These are phyloP conservation scores for Trichothecium sympodiale DNA, from an alignment of 2,329 filamentous ascomycete genomes.

Conservation along the genomic window DNA sequence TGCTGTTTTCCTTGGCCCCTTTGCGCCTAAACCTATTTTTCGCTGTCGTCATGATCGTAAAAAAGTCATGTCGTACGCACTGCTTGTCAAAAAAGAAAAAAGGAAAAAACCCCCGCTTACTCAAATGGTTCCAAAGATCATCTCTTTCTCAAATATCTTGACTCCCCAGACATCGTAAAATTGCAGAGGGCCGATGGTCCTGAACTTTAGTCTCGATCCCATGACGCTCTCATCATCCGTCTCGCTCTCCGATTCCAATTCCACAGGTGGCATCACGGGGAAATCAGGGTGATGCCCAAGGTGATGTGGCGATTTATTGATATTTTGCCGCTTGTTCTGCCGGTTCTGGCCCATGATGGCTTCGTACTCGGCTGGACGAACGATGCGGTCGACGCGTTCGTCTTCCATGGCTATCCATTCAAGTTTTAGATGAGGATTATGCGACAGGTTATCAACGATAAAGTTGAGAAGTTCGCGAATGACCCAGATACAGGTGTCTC, in stretches of 20 bases:
- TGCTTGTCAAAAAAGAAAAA: no score
- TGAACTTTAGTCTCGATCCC: constrained; percentile 21
- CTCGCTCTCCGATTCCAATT: constrained; percentile 20
- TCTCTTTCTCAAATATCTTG: constrained; percentile 48
- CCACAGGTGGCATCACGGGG: constrained; percentile 16
- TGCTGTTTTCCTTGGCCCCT: constrained; percentile 1
- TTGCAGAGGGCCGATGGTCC: constrained; percentile 23
- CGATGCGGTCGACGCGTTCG: constrained; percentile 35
- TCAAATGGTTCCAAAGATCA: constrained; percentile 12
- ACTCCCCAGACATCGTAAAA: constrained; percentile 34
- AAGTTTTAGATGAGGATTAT: constrained; percentile 42
- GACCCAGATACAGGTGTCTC: constrained; percentile 45
- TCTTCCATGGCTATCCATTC: constrained; percentile 48
- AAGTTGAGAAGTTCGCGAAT: constrained; percentile 47
- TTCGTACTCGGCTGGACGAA: constrained; percentile 25
- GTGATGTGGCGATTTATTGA: constrained; percentile 14
- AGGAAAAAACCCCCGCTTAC: no score
- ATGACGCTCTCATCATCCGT: constrained; percentile 20
- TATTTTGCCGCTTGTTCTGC: constrained; percentile 14
- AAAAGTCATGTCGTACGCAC: no score
- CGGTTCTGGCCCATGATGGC: constrained; percentile 14
- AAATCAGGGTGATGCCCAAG: constrained; percentile 8
- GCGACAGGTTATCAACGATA: constrained; percentile 44
- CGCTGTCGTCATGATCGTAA: no score
- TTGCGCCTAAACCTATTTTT: no score